These are phyloP conservation scores for Boletus eberwhitei DNA, from an alignment of 768 basidiomycete species.

Conservation along the genomic window DNA sequence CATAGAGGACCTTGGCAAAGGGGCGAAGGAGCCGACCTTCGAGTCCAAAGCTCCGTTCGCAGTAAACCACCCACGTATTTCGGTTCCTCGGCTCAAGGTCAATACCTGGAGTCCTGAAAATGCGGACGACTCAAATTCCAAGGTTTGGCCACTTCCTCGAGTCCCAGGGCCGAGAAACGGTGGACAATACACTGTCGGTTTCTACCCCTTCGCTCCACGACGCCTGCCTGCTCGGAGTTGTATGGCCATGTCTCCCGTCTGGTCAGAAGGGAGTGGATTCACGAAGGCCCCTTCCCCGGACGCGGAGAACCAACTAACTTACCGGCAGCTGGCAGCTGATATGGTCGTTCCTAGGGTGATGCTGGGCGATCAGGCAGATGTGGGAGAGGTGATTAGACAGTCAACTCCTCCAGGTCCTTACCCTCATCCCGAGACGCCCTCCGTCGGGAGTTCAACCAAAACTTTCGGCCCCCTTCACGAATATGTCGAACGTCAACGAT, in stretches of 20 bases:
- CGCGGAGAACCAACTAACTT: not conserved
- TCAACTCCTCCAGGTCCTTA: not conserved
- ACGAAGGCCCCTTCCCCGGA: conserved; percentile 29
- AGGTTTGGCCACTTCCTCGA: conserved; percentile 10
- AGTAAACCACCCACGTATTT: conserved; percentile 1
- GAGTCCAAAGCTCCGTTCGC: conserved; percentile 10
- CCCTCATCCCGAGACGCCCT: not conserved
- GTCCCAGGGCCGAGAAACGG: not conserved
- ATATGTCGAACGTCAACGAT: not conserved
- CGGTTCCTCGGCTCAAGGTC: conserved; percentile 1
- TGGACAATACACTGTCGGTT: not conserved
- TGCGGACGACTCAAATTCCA: not conserved
- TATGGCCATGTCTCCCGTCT: conserved; percentile 18
- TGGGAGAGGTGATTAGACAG: not conserved
- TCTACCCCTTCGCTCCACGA: not conserved
- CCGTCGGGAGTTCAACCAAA: not conserved
- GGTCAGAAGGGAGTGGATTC: conserved; percentile 42
- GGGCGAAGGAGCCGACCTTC: not conserved
- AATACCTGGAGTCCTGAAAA: not conserved
- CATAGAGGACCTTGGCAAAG: not conserved
- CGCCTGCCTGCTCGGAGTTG: not conserved
- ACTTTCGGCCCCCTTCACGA: conserved; percentile 1
- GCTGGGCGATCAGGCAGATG: not conserved
- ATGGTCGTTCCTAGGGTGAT: not conserved
- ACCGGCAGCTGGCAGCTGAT: not conserved